Evolutionary conservation across 257 asterid species (phyloP).

Genomic region (Mitragyna speciosa): DNA sequence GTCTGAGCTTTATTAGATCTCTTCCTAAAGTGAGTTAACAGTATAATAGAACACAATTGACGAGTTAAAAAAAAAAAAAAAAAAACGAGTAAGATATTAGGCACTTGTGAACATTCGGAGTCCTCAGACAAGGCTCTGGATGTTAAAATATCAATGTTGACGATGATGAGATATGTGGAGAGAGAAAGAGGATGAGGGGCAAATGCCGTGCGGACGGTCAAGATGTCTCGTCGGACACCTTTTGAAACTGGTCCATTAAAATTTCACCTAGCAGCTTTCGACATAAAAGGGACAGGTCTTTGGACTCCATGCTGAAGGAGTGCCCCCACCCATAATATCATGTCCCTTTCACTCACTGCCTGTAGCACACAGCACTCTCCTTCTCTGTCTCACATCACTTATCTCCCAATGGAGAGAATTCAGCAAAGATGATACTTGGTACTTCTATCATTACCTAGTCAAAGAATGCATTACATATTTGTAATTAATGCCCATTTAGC

Average conservation of each 20-base stretch:
- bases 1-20: too few species aligned
- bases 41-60: too few species aligned
- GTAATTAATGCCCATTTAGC: neutral
- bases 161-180: neutral
- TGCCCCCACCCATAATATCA: constrained; percentile 59
- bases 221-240: neutral
- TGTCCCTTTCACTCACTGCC: constrained; percentile 51
- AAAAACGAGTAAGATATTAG: too few species aligned
- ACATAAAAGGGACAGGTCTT: constrained; percentile 55
- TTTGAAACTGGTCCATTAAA: constrained; percentile 11
- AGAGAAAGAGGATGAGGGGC: neutral
- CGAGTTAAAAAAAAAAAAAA: too few species aligned
- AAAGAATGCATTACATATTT: neutral
- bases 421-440: neutral
- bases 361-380: neutral
- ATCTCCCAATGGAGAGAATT: neutral
- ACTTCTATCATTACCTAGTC: neutral
- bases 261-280: constrained; percentile 47
- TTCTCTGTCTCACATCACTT: neutral
- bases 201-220: constrained; percentile 3
- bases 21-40: too few species aligned
- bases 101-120: too few species aligned
- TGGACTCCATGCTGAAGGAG: constrained; percentile 55
- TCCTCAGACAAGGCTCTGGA: neutral
- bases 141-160: neutral